Conservation (phyloP, 1,139 yeast genomes). For the Lodderomyces metapsilosis region DNA sequence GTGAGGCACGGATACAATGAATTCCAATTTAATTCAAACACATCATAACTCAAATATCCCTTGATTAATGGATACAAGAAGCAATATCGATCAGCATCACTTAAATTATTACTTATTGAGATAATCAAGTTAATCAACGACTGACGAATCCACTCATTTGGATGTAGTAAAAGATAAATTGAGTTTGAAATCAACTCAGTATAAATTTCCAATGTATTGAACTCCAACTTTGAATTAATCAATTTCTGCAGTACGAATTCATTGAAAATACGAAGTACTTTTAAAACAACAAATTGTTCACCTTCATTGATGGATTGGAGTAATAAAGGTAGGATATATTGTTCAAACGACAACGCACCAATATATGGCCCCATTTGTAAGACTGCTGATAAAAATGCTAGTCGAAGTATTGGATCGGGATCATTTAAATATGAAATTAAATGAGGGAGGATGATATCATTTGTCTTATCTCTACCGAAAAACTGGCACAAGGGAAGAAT, state of each 20-base stretch:
- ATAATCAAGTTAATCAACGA: conserved; percentile 62
- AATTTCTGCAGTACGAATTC: conserved; percentile 31
- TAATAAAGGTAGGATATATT: conserved; percentile 79
- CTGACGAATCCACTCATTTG: conserved; percentile 84
- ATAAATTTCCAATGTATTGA: conserved; percentile 42
- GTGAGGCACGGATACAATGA: conserved; percentile 63
- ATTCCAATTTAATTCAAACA: conserved; percentile 64
- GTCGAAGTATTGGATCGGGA: conserved; percentile 61
- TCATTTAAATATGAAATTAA: conserved; percentile 89
- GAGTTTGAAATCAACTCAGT: conserved; percentile 35
- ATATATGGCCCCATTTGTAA: conserved; percentile 74
- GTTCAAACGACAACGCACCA: conserved; percentile 82
- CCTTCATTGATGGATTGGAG: conserved; percentile 80
- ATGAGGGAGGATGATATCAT: conserved; percentile 86
- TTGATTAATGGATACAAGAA: conserved; percentile 79
- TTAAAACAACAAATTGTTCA: conserved; percentile 80
- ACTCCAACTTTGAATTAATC: conserved; percentile 38
- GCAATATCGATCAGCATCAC: conserved; percentile 36
- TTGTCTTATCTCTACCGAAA: conserved; percentile 84
- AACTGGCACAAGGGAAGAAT: conserved; percentile 76
- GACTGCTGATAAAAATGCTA: conserved; percentile 74
- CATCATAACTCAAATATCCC: conserved; percentile 74
- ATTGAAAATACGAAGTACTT: conserved; percentile 64
- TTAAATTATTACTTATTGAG: conserved; percentile 53
- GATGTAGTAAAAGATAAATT: conserved; percentile 58